A percentile compares a stretch with the other conserved stretches of the same genome.
These are phyloP conservation scores for Haberlea rhodopensis DNA, from an alignment of 257 asterid species.

Conservation along the genomic window DNA sequence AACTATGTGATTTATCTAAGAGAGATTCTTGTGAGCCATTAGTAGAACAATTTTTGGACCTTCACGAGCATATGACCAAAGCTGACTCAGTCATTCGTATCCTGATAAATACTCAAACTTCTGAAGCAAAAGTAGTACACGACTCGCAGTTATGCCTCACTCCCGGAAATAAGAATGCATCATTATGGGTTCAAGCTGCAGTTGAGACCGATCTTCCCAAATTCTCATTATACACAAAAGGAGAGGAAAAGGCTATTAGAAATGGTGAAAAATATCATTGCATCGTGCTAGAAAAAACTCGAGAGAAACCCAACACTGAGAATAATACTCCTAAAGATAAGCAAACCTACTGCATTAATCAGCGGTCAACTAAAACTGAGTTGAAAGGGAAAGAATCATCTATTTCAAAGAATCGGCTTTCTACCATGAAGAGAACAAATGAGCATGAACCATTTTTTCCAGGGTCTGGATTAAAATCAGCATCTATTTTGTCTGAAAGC, in stretches of 20 bases:
- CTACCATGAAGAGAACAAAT: conserved; percentile 31
- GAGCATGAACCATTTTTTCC: conserved; percentile 31
- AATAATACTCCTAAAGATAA: conserved; percentile 31
- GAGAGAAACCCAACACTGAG: conserved; percentile 31
- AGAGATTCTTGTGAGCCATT: conserved; percentile 49
- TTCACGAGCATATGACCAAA: conserved; percentile 51
- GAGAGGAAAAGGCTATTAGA: conserved; percentile 36
- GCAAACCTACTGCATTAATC: conserved; percentile 29
- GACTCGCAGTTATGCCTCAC: conserved; percentile 9
- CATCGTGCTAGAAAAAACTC: conserved; percentile 44
- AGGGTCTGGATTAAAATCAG: conserved; percentile 52
- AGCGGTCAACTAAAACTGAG: conserved; percentile 23
- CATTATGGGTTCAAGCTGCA: conserved; percentile 87
- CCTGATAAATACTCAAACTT: conserved; percentile 30
- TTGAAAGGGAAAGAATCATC: conserved; percentile 32
- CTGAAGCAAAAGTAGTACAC: conserved; percentile 28
- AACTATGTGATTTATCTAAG: conserved; percentile 53
- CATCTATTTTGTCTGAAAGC: conserved; percentile 54
- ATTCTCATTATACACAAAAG: conserved; percentile 56
- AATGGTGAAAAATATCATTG: conserved; percentile 41
- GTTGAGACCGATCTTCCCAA: conserved; percentile 61
- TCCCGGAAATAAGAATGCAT: conserved; percentile 44
- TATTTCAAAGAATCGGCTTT: conserved; percentile 26
- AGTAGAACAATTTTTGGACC: conserved; percentile 62
- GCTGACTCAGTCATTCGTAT: conserved; percentile 33